A percentile compares a stretch with the other conserved stretches of the same genome.
Evolutionary conservation across 305 asterid species (phyloP).

Genomic region (Rubia peregrina): DNA sequence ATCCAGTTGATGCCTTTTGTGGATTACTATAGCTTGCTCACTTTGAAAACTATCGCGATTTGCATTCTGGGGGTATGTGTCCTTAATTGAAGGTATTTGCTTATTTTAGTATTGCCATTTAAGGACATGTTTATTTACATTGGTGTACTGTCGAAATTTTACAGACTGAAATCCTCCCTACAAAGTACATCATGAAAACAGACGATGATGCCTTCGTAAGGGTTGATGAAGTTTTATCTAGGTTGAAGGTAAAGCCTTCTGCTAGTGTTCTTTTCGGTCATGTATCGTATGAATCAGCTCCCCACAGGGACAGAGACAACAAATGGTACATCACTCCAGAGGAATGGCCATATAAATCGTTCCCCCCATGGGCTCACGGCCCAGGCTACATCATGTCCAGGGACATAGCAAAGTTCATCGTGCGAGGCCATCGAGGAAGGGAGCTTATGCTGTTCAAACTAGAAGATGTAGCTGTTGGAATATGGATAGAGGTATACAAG

Average conservation of each 20-base stretch:
- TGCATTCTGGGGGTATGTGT: constrained; percentile 75
- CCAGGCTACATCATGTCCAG: constrained; percentile 88
- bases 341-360: constrained; percentile 83
- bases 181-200: constrained; percentile 80
- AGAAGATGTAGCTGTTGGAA: constrained; percentile 92
- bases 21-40: constrained; percentile 80
- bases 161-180: constrained; percentile 64
- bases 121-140: background rate
- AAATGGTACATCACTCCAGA: constrained; percentile 87
- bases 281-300: constrained; percentile 67
- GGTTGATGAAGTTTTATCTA: constrained; percentile 66
- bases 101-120: background rate
- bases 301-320: constrained; percentile 73
- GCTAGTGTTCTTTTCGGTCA: constrained; percentile 60
- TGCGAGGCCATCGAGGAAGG: constrained; percentile 56
- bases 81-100: background rate
- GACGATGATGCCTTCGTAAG: constrained; percentile 95
- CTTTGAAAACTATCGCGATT: constrained; percentile 76
- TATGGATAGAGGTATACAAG: constrained; percentile 64
- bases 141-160: background rate
- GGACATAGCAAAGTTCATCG: constrained; percentile 71
- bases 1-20: constrained; percentile 91
- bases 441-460: constrained; percentile 75
- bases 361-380: constrained; percentile 97
- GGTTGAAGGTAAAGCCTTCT: constrained; percentile 49